Conservation (phyloP, 257 asterid species). For the Parsonsia alboflavescens region DNA sequence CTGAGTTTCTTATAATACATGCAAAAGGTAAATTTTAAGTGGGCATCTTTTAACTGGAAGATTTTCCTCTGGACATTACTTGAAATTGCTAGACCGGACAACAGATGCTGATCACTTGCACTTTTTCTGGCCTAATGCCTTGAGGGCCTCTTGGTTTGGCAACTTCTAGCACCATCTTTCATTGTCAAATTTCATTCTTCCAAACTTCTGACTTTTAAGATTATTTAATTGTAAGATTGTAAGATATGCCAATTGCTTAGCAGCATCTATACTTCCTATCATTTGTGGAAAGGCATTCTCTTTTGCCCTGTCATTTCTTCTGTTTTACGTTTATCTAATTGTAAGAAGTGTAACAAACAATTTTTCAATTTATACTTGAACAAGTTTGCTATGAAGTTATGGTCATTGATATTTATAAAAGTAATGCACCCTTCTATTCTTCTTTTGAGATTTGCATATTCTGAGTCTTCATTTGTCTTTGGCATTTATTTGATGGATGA, state of each 20-base stretch:
- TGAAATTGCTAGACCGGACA: background rate
- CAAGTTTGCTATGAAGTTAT: background rate
- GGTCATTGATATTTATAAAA: background rate
- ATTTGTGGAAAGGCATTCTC: background rate
- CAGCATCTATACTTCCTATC: background rate
- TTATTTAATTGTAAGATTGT: background rate
- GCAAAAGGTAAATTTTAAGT: background rate
- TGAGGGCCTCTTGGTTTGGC: constrained; percentile 2
- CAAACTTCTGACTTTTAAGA: background rate
- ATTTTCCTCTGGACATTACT: background rate
- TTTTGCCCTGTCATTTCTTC: background rate
- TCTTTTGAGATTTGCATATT: background rate
- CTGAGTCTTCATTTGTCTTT: background rate
- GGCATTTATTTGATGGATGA: background rate
- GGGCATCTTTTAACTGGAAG: background rate
- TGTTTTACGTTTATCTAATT: background rate
- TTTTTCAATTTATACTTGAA: background rate
- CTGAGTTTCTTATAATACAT: constrained; percentile 1
- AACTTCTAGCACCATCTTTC: background rate
- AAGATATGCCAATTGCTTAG: background rate
- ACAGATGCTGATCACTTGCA: background rate
- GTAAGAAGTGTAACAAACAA: background rate
- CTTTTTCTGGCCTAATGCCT: background rate
- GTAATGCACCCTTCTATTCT: background rate
- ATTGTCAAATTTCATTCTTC: background rate